phyloP scores from a whole-genome alignment of 139 green algal genomes.

The Medakamo hakoo region DNA sequence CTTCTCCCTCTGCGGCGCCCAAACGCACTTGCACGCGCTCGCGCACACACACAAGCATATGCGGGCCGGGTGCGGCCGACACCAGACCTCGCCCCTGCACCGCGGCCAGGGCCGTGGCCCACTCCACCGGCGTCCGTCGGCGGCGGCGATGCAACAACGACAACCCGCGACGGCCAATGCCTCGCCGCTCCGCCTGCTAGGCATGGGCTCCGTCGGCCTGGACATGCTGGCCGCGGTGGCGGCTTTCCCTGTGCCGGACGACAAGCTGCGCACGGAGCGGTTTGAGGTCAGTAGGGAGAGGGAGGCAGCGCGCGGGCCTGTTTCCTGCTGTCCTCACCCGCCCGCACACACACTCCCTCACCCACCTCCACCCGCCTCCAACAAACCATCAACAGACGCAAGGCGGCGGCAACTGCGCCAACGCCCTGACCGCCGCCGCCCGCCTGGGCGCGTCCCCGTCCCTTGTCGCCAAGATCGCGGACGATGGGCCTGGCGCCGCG shows the following conservation, averaged over 20 bases:
- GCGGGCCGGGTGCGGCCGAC: too few species aligned
- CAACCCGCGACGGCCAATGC: too few species aligned
- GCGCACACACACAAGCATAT: neutral
- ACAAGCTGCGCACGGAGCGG: slow-evolving; percentile 76
- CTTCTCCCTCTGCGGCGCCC: neutral
- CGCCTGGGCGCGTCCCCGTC: slow-evolving; percentile 54
- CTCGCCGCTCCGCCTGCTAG: too few species aligned
- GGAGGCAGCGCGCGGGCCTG: too few species aligned
- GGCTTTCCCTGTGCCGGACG: slow-evolving; percentile 64
- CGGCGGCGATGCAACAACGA: too few species aligned
- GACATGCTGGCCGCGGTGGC: slow-evolving; percentile 82
- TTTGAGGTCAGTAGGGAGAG: slow-evolving; percentile 60
- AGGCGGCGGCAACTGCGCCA: slow-evolving; percentile 86
- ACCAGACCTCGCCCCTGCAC: too few species aligned
- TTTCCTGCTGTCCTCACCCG: too few species aligned
- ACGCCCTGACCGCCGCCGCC: slow-evolving; percentile 78
- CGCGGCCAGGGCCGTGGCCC: too few species aligned
- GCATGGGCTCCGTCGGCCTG: slow-evolving; percentile 60
- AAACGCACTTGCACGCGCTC: too few species aligned
- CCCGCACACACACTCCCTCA: neutral
- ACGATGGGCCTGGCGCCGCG: slow-evolving; percentile 55
- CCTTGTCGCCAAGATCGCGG: slow-evolving; percentile 77
- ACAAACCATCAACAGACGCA: slow-evolving; percentile 33
- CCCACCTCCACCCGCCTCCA: neutral
- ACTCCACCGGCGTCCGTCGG: too few species aligned